Base-by-base conservation (phyloP, 2,329 filamentous ascomycete genomes). In the Penicillium verrucosum region DNA sequence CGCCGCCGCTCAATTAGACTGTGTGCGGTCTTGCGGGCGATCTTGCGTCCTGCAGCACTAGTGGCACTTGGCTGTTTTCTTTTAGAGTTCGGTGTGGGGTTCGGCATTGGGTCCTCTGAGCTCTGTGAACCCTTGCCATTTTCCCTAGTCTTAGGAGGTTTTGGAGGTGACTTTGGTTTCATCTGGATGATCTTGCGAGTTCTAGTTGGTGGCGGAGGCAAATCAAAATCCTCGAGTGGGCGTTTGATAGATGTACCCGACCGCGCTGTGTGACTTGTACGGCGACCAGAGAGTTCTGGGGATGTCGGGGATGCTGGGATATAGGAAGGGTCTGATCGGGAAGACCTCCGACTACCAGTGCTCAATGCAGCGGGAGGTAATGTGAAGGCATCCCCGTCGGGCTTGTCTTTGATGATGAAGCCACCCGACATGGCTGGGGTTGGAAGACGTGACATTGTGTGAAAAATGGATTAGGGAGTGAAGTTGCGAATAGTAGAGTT, bases 171-270 rank as follows among this genome's bases (percentile, higher is more conserved):
- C 58, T 80, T 79, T 11, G 85, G 93, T 75, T 96, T 96, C 92
- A 97, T 96, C 77, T 97, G 93, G 57, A 97, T 97, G 71, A 99
- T 97, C 78, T 95, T 97, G 68, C 93, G 88, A 41, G 91, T 90
- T 60, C 93, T 83, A 3, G 92, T 96, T 0, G 94, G 94, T 16
- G 93, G 94, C 10, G 94, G 94, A 21, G 94, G 94, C 16, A 99
- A 83, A 10, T 89, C 83, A 72, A 96, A 95, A 29, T 75, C 73
- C 32, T 75, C 73, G 58, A 77, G 64, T 23, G 76, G 69, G 38
- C 74, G 69, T 66, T 81, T 77, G 64, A 69, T 58, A 57, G 66
- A 70, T 66, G 66, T 66, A 67, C 55, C 63, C 67, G 71, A 52
- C 60, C 70, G 56, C 60, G 71, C 43, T 59, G 60, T 49, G 55